phyloP scores from a whole-genome alignment of 2,329 filamentous ascomycete species.

The Calonectria pauciramosa region DNA sequence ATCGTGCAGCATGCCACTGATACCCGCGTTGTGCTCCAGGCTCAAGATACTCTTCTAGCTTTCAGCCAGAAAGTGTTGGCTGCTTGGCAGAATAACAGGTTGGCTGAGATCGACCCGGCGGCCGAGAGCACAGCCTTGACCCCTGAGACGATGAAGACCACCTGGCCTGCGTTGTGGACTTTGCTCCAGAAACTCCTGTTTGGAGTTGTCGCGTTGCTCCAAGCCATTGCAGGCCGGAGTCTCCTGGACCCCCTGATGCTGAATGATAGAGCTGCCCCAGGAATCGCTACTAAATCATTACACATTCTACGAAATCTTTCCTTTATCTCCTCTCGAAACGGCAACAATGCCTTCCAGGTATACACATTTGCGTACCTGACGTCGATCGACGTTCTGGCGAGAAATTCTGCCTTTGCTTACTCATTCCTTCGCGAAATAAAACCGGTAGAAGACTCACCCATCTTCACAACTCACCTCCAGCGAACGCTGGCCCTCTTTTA shows the following conservation, averaged over 20 bases:
- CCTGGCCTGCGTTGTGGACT: constrained; percentile 81
- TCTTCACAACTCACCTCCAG: constrained; percentile 62
- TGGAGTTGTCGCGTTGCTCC: constrained; percentile 79
- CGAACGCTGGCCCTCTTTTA: constrained; percentile 88
- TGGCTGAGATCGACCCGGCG: constrained; percentile 79
- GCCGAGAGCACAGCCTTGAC: constrained; percentile 75
- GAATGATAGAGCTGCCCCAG: constrained; percentile 65
- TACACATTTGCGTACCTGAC: constrained; percentile 88
- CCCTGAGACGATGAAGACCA: constrained; percentile 74
- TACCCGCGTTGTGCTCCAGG: constrained; percentile 60
- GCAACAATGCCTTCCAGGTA: constrained; percentile 82
- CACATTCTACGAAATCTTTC: constrained; percentile 82
- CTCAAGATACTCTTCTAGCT: constrained; percentile 73
- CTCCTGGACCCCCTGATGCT: constrained; percentile 65
- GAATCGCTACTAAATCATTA: constrained; percentile 78
- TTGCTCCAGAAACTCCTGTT: constrained; percentile 83
- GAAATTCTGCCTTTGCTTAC: constrained; percentile 75
- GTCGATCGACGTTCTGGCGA: constrained; percentile 83
- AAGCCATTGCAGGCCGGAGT: constrained; percentile 77
- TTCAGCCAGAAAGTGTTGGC: constrained; percentile 77
- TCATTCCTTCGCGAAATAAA: constrained; percentile 76
- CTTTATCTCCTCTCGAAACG: constrained; percentile 84
- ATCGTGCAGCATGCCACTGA: constrained; percentile 69
- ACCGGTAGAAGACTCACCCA: constrained; percentile 51
- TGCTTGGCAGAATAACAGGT: constrained; percentile 81